Evolutionary conservation across 129 eudicot species (phyloP), one percentile per base, ranked within the genome.

Genomic region (Deinandra increscens): DNA sequence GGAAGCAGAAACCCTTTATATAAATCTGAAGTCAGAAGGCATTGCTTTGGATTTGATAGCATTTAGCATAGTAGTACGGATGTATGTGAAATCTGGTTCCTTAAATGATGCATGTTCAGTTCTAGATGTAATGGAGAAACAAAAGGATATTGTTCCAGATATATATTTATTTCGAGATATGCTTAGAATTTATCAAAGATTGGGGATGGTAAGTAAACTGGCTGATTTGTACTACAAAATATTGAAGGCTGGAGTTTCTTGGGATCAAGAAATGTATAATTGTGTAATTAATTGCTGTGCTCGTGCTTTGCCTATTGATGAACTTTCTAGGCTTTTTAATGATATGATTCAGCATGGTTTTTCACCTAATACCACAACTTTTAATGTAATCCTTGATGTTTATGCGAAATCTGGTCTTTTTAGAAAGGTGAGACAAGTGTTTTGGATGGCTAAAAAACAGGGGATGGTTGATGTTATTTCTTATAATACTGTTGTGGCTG

Each of bases 221-320:
- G 79, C 85, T 5, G 87, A 85, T 71, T 61, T 89, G 39, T 93
- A 93, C 78, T 93, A 93, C 84, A 85, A 80, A 79, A 79, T 85
- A 53, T 69, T 89, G 83, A 93, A 86, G 71, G 76, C 73, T 6
- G 90, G 85, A 50, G 19, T 85, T 23, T 46, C 77, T 20, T 87
- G 96, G 98, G 97, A 93, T 76, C 92, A 93, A 81, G 97, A 93
- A 73, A 83, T 83, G 98, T 93, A 93, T 61, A 93, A 89, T 63
- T 89, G 96, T 44, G 83, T 87, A 69, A 89, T 93, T 75, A 93
- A 93, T 65, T 93, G 97, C 59, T 93, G 98, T 80, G 96, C 98
- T 31, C 95, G 79, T 70, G 97, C 95, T 19, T 70, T 93, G 53
- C 98, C 97, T 5, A 75, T 89, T 44, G 96, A 93, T 72, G 98